Conservation (phyloP, 2,329 filamentous ascomycete species). For the Claviceps sp. region DNA sequence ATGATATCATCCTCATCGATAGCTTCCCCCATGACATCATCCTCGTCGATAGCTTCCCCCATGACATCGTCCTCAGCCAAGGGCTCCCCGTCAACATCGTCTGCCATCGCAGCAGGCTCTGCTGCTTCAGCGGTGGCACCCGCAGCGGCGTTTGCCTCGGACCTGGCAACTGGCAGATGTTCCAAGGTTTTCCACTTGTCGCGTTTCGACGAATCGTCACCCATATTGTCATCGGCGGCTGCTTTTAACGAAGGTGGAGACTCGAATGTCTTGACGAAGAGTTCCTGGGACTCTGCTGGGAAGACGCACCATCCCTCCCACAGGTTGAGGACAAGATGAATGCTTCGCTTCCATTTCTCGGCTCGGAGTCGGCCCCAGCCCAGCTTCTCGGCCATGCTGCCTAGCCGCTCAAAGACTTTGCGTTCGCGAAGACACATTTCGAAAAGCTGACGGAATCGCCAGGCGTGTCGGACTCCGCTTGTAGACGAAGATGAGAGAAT, state of each 20-base stretch:
- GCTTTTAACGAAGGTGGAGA: conserved; percentile 41
- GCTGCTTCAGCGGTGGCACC: conserved; percentile 4
- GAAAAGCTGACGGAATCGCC: conserved; percentile 74
- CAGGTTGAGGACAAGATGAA: conserved; percentile 52
- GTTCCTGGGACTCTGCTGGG: conserved; percentile 57
- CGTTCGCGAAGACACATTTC: conserved; percentile 56
- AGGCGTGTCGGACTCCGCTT: conserved; percentile 67
- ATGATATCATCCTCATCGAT: conserved; percentile 28
- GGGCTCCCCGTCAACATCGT: conserved; percentile 25
- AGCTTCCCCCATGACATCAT: conserved; percentile 33
- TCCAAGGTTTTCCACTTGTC: conserved; percentile 40
- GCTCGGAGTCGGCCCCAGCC: conserved; percentile 70
- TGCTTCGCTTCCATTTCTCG: conserved; percentile 73
- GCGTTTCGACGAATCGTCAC: conserved; percentile 18
- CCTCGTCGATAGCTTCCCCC: conserved; percentile 31
- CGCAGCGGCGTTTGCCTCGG: conserved; percentile 4
- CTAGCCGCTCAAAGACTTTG: conserved; percentile 62
- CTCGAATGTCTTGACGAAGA: conserved; percentile 58
- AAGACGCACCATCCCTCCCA: conserved; percentile 67
- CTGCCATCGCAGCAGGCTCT: conserved; percentile 17
- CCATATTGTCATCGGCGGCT: conserved; percentile 11
- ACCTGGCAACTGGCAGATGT: conserved; percentile 9
- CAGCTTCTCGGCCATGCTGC: conserved; percentile 55
- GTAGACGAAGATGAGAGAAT: conserved; percentile 66
- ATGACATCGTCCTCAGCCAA: conserved; percentile 30